A percentile compares a stretch with the other conserved stretches of the same genome.
phyloP scores from a whole-genome alignment of 1,139 yeast genomes.

The Kodamaea fungicola region DNA sequence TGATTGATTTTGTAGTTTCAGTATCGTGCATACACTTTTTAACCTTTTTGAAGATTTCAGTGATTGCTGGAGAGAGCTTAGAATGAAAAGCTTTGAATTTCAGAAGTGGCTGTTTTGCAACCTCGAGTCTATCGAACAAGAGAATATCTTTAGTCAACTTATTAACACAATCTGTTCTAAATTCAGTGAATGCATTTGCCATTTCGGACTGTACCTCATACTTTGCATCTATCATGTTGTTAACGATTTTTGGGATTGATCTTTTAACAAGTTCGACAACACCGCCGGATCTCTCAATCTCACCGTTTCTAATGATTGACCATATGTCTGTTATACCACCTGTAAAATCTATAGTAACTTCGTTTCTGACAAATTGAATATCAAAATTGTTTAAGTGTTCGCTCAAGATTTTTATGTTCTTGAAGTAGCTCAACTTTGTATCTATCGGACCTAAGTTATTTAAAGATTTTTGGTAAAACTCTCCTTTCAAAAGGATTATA shows the following conservation, averaged over 20 bases:
- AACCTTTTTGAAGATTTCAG: conserved; percentile 53
- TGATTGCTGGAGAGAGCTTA: conserved; percentile 50
- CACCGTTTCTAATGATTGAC: conserved; percentile 38
- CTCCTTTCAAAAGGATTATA: conserved; percentile 49
- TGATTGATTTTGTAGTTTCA: conserved; percentile 23
- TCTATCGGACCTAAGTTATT: conserved; percentile 48
- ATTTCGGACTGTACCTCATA: conserved; percentile 72
- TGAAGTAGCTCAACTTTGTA: conserved; percentile 64
- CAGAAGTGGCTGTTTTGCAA: conserved; percentile 3
- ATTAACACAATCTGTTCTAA: conserved; percentile 42
- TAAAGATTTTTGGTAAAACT: conserved; percentile 45
- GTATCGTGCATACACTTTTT: conserved; percentile 41
- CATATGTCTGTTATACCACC: conserved; percentile 62
- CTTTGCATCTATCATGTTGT: conserved; percentile 83
- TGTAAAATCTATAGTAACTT: conserved; percentile 75
- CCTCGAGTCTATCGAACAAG: conserved; percentile 12
- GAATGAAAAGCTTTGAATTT: conserved; percentile 36
- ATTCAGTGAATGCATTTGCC: conserved; percentile 64
- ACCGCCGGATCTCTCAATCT: conserved; percentile 37
- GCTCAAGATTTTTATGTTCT: conserved; percentile 67
- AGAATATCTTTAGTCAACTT: conserved; percentile 33
- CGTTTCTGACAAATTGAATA: conserved; percentile 70
- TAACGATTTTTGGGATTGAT: conserved; percentile 78
- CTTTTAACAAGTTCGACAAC: conserved; percentile 61
- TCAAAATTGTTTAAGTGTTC: conserved; percentile 76